Conservation (phyloP, 306 rosid species). For the Macrotyloma uniflorum region DNA sequence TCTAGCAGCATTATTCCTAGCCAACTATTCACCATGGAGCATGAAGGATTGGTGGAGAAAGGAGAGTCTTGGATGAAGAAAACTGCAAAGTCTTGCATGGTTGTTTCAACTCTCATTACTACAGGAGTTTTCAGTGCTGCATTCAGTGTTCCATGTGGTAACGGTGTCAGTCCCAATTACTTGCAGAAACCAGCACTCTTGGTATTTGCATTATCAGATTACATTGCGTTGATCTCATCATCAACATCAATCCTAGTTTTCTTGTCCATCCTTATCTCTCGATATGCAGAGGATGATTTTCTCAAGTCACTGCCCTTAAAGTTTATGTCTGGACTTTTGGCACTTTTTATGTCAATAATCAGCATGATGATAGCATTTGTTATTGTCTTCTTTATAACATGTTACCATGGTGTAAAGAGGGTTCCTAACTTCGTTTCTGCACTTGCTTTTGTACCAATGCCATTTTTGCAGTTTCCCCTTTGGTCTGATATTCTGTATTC, state of each 20-base stretch:
- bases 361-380: slow-evolving; percentile 57
- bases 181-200: slow-evolving; percentile 32
- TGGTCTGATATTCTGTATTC: slow-evolving; percentile 48
- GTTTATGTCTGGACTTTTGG: slow-evolving; percentile 45
- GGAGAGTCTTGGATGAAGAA: slow-evolving; percentile 64
- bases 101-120: slow-evolving; percentile 54
- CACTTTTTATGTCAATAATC: slow-evolving; percentile 50
- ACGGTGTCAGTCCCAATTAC: slow-evolving; percentile 30
- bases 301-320: slow-evolving; percentile 49
- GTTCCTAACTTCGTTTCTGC: slow-evolving; percentile 37
- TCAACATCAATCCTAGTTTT: slow-evolving; percentile 51
- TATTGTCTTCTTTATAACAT: slow-evolving; percentile 46
- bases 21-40: slow-evolving; percentile 45
- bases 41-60: slow-evolving; percentile 21
- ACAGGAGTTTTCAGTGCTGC: slow-evolving; percentile 58
- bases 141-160: slow-evolving; percentile 52
- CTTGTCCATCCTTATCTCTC: slow-evolving; percentile 53
- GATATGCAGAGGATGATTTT: slow-evolving; percentile 56
- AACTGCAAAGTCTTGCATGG: slow-evolving; percentile 57
- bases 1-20: slow-evolving; percentile 31
- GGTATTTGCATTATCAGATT: slow-evolving; percentile 44
- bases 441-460: slow-evolving; percentile 42
- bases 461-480: slow-evolving; percentile 36
- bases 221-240: slow-evolving; percentile 52
- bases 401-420: slow-evolving; percentile 32